Percentiles rank a stretch among this genome's conserved stretches.
phyloP scores from a whole-genome alignment of 441 rosid species.

The Manihot esculenta region DNA sequence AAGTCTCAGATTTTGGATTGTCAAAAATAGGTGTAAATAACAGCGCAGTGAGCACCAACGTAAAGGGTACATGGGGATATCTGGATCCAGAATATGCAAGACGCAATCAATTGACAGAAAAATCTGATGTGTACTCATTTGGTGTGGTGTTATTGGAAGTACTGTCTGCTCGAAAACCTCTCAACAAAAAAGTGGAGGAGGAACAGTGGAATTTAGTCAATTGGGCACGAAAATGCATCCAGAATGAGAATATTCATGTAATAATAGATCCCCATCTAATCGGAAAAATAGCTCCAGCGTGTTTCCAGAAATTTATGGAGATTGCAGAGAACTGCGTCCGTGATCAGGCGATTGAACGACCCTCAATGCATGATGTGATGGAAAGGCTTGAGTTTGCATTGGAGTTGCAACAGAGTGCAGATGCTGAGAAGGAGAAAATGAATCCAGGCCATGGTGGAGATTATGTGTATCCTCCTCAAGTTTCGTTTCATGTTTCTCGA shows the following conservation, averaged over 20 bases:
- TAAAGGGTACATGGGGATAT: slow-evolving; percentile 23
- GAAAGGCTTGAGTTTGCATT: slow-evolving; percentile 31
- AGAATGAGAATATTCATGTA: slow-evolving; percentile 24
- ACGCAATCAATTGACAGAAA: slow-evolving; percentile 19
- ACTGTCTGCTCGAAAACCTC: slow-evolving; percentile 34
- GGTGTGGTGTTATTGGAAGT: slow-evolving; percentile 43
- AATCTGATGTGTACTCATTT: slow-evolving; percentile 44
- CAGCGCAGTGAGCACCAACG: slow-evolving; percentile 4
- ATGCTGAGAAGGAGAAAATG: slow-evolving; percentile 7
- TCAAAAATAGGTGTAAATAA: background rate
- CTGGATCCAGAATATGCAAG: slow-evolving; percentile 22
- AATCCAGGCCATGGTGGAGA: background rate
- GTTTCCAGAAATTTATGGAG: slow-evolving; percentile 27
- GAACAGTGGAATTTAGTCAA: slow-evolving; percentile 29
- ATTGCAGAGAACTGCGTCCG: slow-evolving; percentile 30
- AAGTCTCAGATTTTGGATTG: slow-evolving; percentile 28
- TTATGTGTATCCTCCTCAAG: background rate
- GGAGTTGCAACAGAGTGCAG: slow-evolving; percentile 28
- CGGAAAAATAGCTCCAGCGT: slow-evolving; percentile 32
- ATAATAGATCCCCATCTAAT: slow-evolving; percentile 29
- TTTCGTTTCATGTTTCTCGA: background rate
- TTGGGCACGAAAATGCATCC: slow-evolving; percentile 30
- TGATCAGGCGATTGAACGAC: slow-evolving; percentile 27
- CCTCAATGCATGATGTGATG: slow-evolving; percentile 32
- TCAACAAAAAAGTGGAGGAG: slow-evolving; percentile 12